phyloP scores from a whole-genome alignment of 352 stramenopile genomes.

The Nothophytophthora sp. region DNA sequence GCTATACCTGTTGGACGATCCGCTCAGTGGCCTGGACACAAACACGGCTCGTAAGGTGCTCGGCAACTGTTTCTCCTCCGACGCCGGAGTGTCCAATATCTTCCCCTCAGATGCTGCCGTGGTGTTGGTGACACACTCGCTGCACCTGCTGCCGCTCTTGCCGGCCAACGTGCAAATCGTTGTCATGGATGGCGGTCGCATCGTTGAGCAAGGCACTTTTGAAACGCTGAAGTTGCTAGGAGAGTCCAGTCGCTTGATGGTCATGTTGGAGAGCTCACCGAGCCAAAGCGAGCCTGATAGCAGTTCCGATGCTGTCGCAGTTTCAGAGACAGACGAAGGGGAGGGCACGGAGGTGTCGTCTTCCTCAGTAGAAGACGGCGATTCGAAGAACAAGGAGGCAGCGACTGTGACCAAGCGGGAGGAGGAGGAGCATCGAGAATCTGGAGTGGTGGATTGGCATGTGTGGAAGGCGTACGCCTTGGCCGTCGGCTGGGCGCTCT shows the following conservation, averaged over 20 bases:
- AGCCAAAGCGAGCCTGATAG: background rate
- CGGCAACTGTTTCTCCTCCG: conserved; percentile 38
- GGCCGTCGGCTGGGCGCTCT: conserved; percentile 49
- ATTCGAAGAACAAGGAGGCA: conserved; percentile 1
- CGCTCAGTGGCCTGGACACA: conserved; percentile 78
- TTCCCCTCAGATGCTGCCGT: conserved; percentile 54
- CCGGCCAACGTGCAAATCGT: conserved; percentile 39
- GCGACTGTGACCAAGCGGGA: conserved; percentile 5
- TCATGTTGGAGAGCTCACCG: conserved; percentile 20
- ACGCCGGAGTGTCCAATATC: conserved; percentile 44
- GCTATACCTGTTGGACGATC: conserved; percentile 91
- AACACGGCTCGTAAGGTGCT: conserved; percentile 59
- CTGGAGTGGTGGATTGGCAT: conserved; percentile 45
- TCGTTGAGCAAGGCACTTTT: conserved; percentile 50
- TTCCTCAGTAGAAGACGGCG: background rate
- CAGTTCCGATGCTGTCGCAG: background rate
- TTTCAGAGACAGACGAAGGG: background rate
- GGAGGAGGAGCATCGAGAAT: conserved; percentile 67
- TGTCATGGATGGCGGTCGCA: conserved; percentile 53
- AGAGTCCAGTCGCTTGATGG: conserved; percentile 25
- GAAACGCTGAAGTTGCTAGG: conserved; percentile 18
- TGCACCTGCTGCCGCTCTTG: conserved; percentile 68
- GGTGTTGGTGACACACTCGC: conserved; percentile 77
- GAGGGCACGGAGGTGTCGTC: background rate
- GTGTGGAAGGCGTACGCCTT: conserved; percentile 68